Percentiles rank a stretch among this genome's conserved stretches.
Conservation (phyloP, 148 eudicot genomes). For the Fagopyrum tataricum region DNA sequence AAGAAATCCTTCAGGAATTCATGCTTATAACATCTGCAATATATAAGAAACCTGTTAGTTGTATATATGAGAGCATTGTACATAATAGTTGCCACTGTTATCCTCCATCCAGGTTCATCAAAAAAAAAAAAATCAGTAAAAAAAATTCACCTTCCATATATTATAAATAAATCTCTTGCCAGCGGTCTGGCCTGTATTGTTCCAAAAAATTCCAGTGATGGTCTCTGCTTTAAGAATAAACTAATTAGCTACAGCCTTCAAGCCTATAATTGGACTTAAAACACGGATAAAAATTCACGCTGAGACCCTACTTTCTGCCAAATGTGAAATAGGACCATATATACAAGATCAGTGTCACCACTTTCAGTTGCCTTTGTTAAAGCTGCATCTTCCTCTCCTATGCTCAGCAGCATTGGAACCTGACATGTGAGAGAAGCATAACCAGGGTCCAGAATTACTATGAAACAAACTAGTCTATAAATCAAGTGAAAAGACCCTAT, state of each 20-base stretch:
- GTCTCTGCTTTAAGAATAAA: constrained; percentile 41
- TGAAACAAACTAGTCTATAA: neutral
- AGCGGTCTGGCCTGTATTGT: constrained; percentile 77
- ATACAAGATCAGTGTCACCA: constrained; percentile 96
- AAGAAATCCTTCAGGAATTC: constrained; percentile 88
- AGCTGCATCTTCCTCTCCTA: constrained; percentile 92
- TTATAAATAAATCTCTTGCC: constrained; percentile 81
- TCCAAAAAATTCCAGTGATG: constrained; percentile 73
- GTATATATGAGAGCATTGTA: neutral
- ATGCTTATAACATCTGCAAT: constrained; percentile 69
- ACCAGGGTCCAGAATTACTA: neutral
- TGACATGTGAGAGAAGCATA: constrained; percentile 23
- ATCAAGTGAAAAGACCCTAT: neutral
- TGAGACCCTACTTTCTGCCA: constrained; percentile 67
- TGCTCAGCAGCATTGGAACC: constrained; percentile 93
- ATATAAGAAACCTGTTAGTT: neutral
- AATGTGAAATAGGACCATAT: constrained; percentile 86
- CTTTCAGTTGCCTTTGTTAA: constrained; percentile 86
- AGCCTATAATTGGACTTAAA: constrained; percentile 5
- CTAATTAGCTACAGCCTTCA: neutral
- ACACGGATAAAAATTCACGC: neutral
- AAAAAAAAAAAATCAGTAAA: neutral
- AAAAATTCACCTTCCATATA: constrained; percentile 55
- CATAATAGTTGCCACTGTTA: neutral
- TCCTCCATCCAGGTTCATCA: neutral